phyloP scores from a whole-genome alignment of 2,329 filamentous ascomycete genomes.

The Botrytis squamosa region DNA sequence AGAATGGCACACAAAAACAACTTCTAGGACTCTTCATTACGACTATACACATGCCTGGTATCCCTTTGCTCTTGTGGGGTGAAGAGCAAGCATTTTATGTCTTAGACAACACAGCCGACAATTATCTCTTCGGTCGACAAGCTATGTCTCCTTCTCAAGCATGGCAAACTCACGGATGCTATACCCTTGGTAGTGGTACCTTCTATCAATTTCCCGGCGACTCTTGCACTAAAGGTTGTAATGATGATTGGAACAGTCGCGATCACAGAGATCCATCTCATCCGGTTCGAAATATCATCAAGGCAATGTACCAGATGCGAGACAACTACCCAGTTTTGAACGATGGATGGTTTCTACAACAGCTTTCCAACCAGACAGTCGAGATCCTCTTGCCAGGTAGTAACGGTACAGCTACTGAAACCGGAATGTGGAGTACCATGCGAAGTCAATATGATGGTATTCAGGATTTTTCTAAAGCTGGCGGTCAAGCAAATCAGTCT shows the following conservation, averaged over 20 bases:
- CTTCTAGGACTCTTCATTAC: constrained; percentile 58
- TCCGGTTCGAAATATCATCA: constrained; percentile 59
- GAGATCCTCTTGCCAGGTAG: constrained; percentile 53
- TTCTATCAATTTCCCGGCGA: constrained; percentile 59
- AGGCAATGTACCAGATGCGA: constrained; percentile 61
- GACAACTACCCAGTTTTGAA: constrained; percentile 56
- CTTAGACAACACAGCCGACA: constrained; percentile 61
- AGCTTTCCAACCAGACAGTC: constrained; percentile 56
- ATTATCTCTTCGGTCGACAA: constrained; percentile 65
- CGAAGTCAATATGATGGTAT: constrained; percentile 50
- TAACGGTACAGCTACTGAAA: constrained; percentile 52
- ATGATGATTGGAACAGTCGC: constrained; percentile 55
- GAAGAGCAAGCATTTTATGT: constrained; percentile 66
- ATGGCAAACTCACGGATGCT: constrained; percentile 66
- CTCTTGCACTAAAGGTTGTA: constrained; percentile 52
- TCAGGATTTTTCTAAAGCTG: constrained; percentile 50
- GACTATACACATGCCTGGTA: constrained; percentile 59
- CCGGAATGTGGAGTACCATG: constrained; percentile 59
- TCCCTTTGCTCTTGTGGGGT: constrained; percentile 60
- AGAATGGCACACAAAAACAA: constrained; percentile 56
- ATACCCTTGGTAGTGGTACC: constrained; percentile 54
- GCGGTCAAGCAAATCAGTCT: constrained; percentile 45
- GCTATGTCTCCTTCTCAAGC: constrained; percentile 60
- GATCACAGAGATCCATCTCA: constrained; percentile 64
- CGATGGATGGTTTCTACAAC: constrained; percentile 55